Conservation (phyloP, 2,329 filamentous ascomycete genomes). For the Ceratocystiopsis minuta region DNA sequence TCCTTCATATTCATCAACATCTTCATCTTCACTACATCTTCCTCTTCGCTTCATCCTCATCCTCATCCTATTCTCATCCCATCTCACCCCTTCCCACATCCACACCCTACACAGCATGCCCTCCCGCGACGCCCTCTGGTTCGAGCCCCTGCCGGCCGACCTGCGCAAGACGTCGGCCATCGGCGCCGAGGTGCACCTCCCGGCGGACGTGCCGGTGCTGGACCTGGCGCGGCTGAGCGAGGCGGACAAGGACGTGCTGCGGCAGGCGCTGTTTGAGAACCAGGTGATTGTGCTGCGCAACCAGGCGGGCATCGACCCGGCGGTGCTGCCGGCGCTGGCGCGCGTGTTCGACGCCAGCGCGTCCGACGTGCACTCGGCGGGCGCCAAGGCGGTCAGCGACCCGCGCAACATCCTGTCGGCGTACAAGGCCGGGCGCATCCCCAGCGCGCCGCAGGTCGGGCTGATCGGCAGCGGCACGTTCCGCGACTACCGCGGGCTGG, state of each 20-base stretch:
- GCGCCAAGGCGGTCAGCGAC: slow-evolving; percentile 7
- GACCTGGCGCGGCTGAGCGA: slow-evolving; percentile 2
- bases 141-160: slow-evolving; percentile 4
- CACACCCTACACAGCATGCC: slow-evolving; percentile 1
- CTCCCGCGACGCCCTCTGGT: slow-evolving; percentile 4
- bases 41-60: neutral
- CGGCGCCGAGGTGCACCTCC: slow-evolving; percentile 7
- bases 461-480: slow-evolving; percentile 8
- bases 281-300: slow-evolving; percentile 8
- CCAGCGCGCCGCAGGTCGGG: slow-evolving; percentile 6
- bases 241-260: slow-evolving; percentile 3
- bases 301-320: slow-evolving; percentile 5
- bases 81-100: neutral
- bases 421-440: slow-evolving; percentile 6
- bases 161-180: slow-evolving; percentile 5
- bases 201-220: neutral
- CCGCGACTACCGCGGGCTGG: slow-evolving; percentile 4
- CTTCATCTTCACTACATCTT: too few relatives aligned
- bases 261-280: slow-evolving; percentile 6
- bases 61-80: neutral
- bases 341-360: slow-evolving; percentile 6
- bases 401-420: slow-evolving; percentile 7
- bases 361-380: slow-evolving; percentile 7
- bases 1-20: too few relatives aligned
- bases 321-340: slow-evolving; percentile 3